Conservation (phyloP, 1,139 yeast species). For the Candida labiduridarum region DNA sequence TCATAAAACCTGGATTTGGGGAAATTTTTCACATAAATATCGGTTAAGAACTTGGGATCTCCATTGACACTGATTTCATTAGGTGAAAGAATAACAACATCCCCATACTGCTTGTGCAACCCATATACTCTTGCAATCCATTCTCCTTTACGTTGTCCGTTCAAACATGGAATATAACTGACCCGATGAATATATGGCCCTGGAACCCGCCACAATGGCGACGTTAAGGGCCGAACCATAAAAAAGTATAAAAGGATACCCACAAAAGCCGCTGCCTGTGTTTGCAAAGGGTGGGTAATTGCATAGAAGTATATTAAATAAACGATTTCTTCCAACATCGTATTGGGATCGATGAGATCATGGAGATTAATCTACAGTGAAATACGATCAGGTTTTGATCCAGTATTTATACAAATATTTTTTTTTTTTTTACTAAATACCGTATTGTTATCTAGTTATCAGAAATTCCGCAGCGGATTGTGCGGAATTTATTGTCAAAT, state of each 20-base stretch:
- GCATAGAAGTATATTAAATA: neutral
- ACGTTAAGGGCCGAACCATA: conserved; percentile 48
- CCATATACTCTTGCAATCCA: conserved; percentile 54
- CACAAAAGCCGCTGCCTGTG: neutral
- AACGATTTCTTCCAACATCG: conserved; percentile 5
- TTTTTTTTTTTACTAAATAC: neutral
- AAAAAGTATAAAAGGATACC: conserved; percentile 28
- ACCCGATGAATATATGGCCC: conserved; percentile 60
- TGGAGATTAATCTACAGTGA: neutral
- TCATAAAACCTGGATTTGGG: conserved; percentile 65
- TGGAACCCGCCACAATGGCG: conserved; percentile 57
- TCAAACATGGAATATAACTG: conserved; percentile 49
- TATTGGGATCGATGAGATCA: neutral
- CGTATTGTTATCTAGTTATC: neutral
- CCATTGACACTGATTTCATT: conserved; percentile 63
- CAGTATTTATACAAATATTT: neutral
- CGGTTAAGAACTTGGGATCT: conserved; percentile 48
- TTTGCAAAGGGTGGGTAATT: conserved; percentile 6
- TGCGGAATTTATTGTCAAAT: neutral
- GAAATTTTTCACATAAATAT: conserved; percentile 58
- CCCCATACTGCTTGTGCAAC: conserved; percentile 60
- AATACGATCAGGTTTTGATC: neutral
- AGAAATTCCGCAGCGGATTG: neutral
- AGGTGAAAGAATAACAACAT: conserved; percentile 62
- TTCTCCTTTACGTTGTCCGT: conserved; percentile 53